phyloP scores from a whole-genome alignment of 345 rosid species.

The Populus euphratica region DNA sequence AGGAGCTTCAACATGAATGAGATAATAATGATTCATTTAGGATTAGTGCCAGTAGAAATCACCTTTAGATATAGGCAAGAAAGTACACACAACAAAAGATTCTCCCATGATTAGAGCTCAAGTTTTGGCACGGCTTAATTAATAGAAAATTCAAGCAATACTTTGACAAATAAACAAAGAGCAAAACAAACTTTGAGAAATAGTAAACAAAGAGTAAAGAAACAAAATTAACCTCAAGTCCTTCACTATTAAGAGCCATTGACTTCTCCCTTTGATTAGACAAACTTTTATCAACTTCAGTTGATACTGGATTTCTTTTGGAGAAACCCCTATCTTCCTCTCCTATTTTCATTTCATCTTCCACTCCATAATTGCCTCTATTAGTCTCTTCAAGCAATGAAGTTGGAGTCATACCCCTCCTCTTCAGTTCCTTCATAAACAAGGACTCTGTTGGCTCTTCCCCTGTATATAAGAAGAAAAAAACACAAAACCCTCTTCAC shows the following conservation, averaged over 20 bases:
- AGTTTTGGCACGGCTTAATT: not conserved
- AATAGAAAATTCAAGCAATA: not conserved
- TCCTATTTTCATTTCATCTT: slow-evolving; percentile 45
- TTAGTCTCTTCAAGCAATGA: slow-evolving; percentile 72
- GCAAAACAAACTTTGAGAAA: not conserved
- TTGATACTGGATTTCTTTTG: slow-evolving; percentile 59
- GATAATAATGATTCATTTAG: not conserved
- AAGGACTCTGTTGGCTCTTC: slow-evolving; percentile 92
- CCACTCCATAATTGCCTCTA: slow-evolving; percentile 39
- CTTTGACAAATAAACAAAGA: not conserved
- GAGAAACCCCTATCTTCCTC: slow-evolving; percentile 49
- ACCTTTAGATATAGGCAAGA: not conserved
- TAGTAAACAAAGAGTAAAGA: not conserved
- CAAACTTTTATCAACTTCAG: slow-evolving; percentile 54
- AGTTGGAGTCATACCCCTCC: slow-evolving; percentile 89
- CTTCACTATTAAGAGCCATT: slow-evolving; percentile 90
- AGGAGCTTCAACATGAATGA: not conserved
- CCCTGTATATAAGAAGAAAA: slow-evolving; percentile 35
- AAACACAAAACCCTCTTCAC: not conserved
- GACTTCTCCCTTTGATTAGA: slow-evolving; percentile 80
- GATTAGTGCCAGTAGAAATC: not conserved
- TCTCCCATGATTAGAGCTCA: not conserved
- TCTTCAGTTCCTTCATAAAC: slow-evolving; percentile 87
- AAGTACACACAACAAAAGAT: not conserved
- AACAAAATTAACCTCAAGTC: slow-evolving; percentile 70